phyloP scores from a whole-genome alignment of 306 rosid species.

The Vigna radiata region DNA sequence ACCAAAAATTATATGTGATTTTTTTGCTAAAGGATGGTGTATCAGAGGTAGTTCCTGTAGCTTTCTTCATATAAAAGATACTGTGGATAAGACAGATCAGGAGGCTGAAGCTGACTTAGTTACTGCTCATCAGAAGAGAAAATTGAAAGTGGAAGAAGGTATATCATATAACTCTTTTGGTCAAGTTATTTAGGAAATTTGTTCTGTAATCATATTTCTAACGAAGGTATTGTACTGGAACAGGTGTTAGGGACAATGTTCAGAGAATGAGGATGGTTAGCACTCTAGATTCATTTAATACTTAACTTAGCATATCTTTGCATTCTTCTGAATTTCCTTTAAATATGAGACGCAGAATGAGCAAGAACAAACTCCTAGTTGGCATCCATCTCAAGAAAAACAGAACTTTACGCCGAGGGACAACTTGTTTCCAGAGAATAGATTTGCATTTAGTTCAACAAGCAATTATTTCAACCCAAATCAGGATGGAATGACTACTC shows the following conservation, averaged over 20 bases:
- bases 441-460: conserved; percentile 57
- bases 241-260: conserved; percentile 60
- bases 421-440: conserved; percentile 56
- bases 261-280: conserved; percentile 57
- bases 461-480: conserved; percentile 48
- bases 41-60: conserved; percentile 85
- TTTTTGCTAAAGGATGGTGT: conserved; percentile 96
- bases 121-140: conserved; percentile 54
- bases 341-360: conserved; percentile 53
- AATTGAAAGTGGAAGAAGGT: conserved; percentile 77
- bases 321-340: conserved; percentile 52
- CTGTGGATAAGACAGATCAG: conserved; percentile 43
- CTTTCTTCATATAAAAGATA: conserved; percentile 80
- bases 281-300: conserved; percentile 50
- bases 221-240: conserved; percentile 50
- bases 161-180: conserved; percentile 47
- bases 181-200: conserved; percentile 48
- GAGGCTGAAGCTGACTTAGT: conserved; percentile 59
- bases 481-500: conserved; percentile 52
- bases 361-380: conserved; percentile 49
- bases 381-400: conserved; percentile 54
- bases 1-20: conserved; percentile 65
- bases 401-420: conserved; percentile 51
- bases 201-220: conserved; percentile 45
- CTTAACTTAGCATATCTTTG: conserved; percentile 48